A percentile compares a stretch with the other conserved stretches of the same genome.
Conservation (phyloP, 129 eudicot species). For the Chrysanthemum seticuspe region DNA sequence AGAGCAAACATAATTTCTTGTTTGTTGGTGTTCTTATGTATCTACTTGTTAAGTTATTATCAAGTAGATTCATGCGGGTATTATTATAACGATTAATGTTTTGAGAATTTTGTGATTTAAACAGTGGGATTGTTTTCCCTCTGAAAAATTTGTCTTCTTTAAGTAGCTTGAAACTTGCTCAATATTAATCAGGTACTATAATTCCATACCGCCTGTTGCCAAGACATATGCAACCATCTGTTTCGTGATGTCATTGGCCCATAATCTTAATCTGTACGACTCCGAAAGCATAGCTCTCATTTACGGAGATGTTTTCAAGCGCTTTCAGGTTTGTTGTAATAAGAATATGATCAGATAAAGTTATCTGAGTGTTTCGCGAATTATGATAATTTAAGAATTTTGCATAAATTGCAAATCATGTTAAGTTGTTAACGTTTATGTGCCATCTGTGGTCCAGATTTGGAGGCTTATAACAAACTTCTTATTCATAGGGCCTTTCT, state of each 20-base stretch:
- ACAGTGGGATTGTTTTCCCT: not conserved
- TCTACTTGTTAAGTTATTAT: too few relatives aligned
- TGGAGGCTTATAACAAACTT: constrained; percentile 71
- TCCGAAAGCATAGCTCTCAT: constrained; percentile 25
- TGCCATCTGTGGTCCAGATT: constrained; percentile 38
- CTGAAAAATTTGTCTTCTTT: not conserved
- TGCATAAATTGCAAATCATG: not conserved
- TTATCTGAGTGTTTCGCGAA: too few relatives aligned
- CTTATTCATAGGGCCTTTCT: constrained; percentile 61
- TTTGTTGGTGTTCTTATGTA: too few relatives aligned
- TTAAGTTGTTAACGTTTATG: too few relatives aligned
- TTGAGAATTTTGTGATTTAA: not conserved
- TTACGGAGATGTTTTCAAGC: constrained; percentile 42
- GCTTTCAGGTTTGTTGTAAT: constrained; percentile 44
- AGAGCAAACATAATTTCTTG: too few relatives aligned
- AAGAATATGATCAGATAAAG: too few relatives aligned
- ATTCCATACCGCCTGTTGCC: constrained; percentile 55
- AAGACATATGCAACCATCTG: constrained; percentile 56
- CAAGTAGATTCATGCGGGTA: not conserved
- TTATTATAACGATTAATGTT: not conserved
- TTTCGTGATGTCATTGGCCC: constrained; percentile 40
- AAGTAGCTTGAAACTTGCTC: not conserved
- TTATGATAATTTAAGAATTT: not conserved
- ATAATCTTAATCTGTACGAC: constrained; percentile 33
- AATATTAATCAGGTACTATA: constrained; percentile 46